Base-by-base conservation (phyloP, 169 alveolate species). In the Plasmodium ovale region DNA sequence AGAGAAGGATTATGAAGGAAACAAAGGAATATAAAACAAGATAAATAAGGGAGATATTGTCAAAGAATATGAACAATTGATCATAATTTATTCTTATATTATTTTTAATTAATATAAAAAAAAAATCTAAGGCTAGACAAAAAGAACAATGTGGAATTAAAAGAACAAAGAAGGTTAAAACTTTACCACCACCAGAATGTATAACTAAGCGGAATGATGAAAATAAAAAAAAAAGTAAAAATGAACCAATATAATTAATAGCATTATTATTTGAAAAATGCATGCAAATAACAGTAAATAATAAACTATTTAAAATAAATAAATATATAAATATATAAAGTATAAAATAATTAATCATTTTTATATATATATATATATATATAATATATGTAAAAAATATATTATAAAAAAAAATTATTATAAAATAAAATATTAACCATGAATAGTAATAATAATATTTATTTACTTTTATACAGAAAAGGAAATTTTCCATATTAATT, bases 131-230 rank as follows among this genome's bases (percentile, higher is more conserved):
- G 3, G 90, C 59, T 29, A 82, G 33, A 39, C 90, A 82, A 68
- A 82, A 82, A 4, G 90, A 65, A 2, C 72, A 37, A 39, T 82
- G 90, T 0, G 90, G 90, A 14, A 82, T 82, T 35, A 64, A 33
- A 33, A 82, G 35, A 23, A 82, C 84, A 42, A 82, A 42, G 27
- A 51, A 67, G 0, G 47, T 31, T 7, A 82, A 29, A 3, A 64
- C 39, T 21, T 23, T 39, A 1, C 58, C 47, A 0, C 37, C 54
- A 0, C 90, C 90, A 1, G 90, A 67, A 39, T 82, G 90, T 12
- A 82, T 82, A 31, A 82, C 65, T 31, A 82, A 82, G n/a, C 90
- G 90, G 44, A 82, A 65, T 2, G 90, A 51, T 1, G 90, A 82
- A 21, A 44, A 82, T 7, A 82, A 31, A 39, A 82, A 82, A 67